A percentile compares a stretch with the other conserved stretches of the same genome.
These are phyloP conservation scores for Eragrostis nindensis DNA, from an alignment of 176 grass and related monocot genomes.

Conservation along the genomic window DNA sequence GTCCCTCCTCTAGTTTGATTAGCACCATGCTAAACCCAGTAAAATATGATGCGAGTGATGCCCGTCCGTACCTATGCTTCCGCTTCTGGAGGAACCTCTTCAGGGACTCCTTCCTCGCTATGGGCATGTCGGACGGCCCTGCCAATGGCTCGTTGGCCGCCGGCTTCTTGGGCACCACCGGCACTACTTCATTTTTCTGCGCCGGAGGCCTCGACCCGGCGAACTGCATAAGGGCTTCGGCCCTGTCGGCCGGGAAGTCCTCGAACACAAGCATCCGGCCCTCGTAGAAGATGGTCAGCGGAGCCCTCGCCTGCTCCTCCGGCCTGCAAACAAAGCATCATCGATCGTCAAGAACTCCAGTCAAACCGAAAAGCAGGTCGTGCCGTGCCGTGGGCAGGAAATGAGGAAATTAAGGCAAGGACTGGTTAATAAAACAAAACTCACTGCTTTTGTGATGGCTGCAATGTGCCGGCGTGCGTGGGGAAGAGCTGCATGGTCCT, in stretches of 20 bases:
- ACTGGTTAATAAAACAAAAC: neutral
- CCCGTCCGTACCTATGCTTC: constrained; percentile 51
- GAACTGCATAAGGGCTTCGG: constrained; percentile 47
- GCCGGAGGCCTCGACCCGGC: neutral
- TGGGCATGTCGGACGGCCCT: constrained; percentile 35
- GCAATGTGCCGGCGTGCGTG: neutral
- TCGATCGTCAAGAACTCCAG: neutral
- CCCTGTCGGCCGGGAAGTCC: constrained; percentile 59
- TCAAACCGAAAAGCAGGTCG: neutral
- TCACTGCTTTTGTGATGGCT: neutral
- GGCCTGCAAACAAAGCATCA: neutral
- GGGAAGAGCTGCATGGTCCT: constrained; percentile 53
- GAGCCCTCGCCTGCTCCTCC: neutral
- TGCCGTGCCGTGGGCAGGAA: too few relatives aligned
- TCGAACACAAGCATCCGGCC: constrained; percentile 59
- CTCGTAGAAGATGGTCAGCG: constrained; percentile 78
- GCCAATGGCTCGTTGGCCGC: neutral
- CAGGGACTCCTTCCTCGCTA: constrained; percentile 69
- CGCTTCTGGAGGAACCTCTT: constrained; percentile 72
- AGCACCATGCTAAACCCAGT: neutral
- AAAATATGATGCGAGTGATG: neutral
- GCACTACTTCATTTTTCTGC: neutral
- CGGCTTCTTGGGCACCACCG: neutral
- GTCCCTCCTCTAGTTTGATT: too few relatives aligned
- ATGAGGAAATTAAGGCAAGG: too few relatives aligned